Conservation (phyloP, 345 rosid genomes). For the Populus alba region DNA sequence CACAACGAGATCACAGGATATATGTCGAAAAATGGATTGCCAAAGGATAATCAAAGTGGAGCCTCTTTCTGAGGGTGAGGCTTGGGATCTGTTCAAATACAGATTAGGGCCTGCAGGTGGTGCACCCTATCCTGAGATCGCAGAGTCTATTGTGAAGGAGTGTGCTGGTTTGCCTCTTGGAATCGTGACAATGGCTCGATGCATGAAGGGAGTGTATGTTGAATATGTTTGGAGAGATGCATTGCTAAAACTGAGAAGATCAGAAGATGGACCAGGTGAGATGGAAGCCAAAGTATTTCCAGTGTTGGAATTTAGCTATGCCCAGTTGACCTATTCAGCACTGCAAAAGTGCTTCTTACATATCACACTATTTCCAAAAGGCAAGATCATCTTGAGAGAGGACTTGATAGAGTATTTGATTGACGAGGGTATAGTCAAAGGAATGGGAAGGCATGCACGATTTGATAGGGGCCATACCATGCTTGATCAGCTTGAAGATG, state of each 20-base stretch:
- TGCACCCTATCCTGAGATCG: neutral
- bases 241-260: neutral
- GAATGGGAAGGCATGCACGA: too few species aligned
- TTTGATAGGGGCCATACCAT: too few species aligned
- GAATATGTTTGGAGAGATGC: constrained; percentile 11
- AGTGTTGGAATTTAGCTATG: constrained; percentile 1
- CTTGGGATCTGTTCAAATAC: too few species aligned
- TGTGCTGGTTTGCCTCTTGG: constrained; percentile 26
- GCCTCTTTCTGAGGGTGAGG: too few species aligned
- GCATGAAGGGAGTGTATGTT: constrained; percentile 14
- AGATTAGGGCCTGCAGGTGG: neutral
- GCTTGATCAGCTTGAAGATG: too few species aligned
- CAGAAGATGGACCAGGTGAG: rapidly evolving
- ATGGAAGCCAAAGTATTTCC: neutral
- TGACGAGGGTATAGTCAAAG: too few species aligned
- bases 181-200: neutral
- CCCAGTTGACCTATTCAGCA: neutral
- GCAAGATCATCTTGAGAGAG: neutral
- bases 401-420: neutral
- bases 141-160: neutral
- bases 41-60: too few species aligned
- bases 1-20: too few species aligned
- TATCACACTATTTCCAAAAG: constrained; percentile 19
- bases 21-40: too few species aligned
- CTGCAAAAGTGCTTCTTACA: constrained; percentile 21